Evolutionary conservation across 495 filamentous ascomycete genomes (phyloP), one percentile per base, ranked within the genome.

Genomic region (Lichina pygmaea): DNA sequence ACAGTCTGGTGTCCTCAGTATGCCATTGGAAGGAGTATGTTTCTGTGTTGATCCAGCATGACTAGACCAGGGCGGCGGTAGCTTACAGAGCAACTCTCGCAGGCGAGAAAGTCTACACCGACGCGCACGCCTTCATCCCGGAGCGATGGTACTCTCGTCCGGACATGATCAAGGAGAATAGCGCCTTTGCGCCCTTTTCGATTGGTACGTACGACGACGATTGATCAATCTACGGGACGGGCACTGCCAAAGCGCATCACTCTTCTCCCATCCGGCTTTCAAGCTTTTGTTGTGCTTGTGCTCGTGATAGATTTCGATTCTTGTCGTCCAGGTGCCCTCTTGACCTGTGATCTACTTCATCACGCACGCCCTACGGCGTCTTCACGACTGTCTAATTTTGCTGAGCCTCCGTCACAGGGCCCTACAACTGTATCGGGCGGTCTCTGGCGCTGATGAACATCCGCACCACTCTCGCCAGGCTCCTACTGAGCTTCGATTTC

Each of bases 1-100:
- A 55, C 52, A 15, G 57, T 70, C 15, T 52, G 54, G 8, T 61
- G 65, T 0, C 66, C 69, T 39, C 48, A 56, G 17, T 67, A 70
- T 46, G 58, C 52, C 15, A 53, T 75, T 34, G 57, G 62, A 49
- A 55, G 63, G 24, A 56, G 65, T 49, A 56, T 48, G 4, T 45
- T 45, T 46, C 17, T 31, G 31, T 44, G n/a, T 44, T n/a, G 24
- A 13, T 24, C 24, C 1, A 12, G 31, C 12, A 3, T n/a, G 42
- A 5, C 12, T 13, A 5, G 42, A 46, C 17, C 11, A 39, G 11
- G 5, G 11, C 36, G 10, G 6, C 5, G 13, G 6, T 2, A 15
- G 36, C 36, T 39, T 11, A 39, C 13, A 15, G 36, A 5, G 36
- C 10, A 2, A 39, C 13, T 39, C 10, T 5, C 33, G 17, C 32